These are phyloP conservation scores for Malassezia globosa DNA, from an alignment of 1,284 basidiomycete genomes.

Conservation along the genomic window DNA sequence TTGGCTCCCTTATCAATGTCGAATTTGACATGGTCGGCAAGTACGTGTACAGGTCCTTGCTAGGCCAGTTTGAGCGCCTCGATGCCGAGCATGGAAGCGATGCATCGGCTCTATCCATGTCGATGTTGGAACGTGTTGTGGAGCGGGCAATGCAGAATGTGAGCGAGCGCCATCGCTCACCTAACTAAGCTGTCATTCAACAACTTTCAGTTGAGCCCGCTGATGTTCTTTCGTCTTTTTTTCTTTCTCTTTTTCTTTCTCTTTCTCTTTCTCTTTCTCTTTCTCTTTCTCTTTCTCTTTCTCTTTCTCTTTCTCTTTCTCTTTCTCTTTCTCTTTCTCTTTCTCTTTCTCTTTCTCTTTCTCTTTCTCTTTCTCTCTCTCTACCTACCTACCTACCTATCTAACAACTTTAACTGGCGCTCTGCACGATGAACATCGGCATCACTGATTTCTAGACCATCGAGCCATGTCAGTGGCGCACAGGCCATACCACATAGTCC, in stretches of 20 bases:
- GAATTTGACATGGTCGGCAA: slow-evolving; percentile 47
- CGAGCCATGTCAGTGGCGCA: slow-evolving; percentile 34
- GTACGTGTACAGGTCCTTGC: slow-evolving; percentile 32
- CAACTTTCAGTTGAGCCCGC: no score
- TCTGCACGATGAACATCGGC: slow-evolving; percentile 33
- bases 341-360: no score
- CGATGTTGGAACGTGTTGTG: slow-evolving; percentile 33
- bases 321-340: no score
- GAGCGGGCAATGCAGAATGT: slow-evolving; percentile 21
- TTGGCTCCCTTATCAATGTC: slow-evolving; percentile 41
- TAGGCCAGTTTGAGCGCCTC: slow-evolving; percentile 10
- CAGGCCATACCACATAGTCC: slow-evolving; percentile 43
- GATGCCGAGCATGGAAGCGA: not conserved
- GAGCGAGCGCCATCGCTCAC: slow-evolving; percentile 53
- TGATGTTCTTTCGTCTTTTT: no score
- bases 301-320: no score
- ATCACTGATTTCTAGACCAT: slow-evolving; percentile 32
- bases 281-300: no score
- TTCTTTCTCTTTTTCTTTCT: no score
- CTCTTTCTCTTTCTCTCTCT: no score
- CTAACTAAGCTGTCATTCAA: not conserved
- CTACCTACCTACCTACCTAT: slow-evolving; percentile 2
- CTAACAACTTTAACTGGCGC: slow-evolving; percentile 18
- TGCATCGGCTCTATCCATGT: slow-evolving; percentile 4
- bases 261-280: no score